A percentile compares a stretch with the other conserved stretches of the same genome.
These are phyloP conservation scores for Yamadazyma blattariae DNA, from an alignment of 1,139 yeast species.

Conservation along the genomic window DNA sequence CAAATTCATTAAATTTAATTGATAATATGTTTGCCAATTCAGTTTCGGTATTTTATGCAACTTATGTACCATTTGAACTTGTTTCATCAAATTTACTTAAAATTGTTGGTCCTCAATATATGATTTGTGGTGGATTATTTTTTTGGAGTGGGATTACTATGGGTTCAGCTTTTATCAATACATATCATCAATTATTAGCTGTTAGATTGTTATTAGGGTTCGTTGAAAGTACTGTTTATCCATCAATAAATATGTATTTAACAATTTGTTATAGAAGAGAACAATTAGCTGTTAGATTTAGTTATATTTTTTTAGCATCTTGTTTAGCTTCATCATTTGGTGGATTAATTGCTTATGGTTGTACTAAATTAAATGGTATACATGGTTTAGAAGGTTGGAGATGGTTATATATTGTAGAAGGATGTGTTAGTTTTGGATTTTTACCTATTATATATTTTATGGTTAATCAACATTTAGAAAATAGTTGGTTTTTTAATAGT, in stretches of 20 bases:
- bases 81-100: constrained; percentile 33
- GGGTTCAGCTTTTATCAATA: constrained; percentile 26
- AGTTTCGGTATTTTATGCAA: constrained; percentile 38
- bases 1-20: constrained; percentile 6
- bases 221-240: constrained; percentile 39
- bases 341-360: constrained; percentile 33
- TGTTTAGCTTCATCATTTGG: constrained; percentile 36
- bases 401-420: constrained; percentile 32
- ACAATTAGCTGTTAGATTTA: constrained; percentile 30
- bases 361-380: constrained; percentile 27
- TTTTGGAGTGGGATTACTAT: constrained; percentile 38
- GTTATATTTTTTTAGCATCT: constrained; percentile 31
- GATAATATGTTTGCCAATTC: constrained; percentile 37
- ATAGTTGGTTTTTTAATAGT: constrained; percentile 22
- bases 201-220: constrained; percentile 35
- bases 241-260: constrained; percentile 34
- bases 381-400: constrained; percentile 27
- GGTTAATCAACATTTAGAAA: constrained; percentile 27
- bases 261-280: constrained; percentile 35
- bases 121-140: constrained; percentile 30
- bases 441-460: constrained; percentile 22
- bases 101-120: constrained; percentile 15
- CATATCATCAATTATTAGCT: constrained; percentile 35
- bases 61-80: constrained; percentile 44
- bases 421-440: constrained; percentile 25